phyloP scores from a whole-genome alignment of 179 eudicot species.

The Spergularia azorica region DNA sequence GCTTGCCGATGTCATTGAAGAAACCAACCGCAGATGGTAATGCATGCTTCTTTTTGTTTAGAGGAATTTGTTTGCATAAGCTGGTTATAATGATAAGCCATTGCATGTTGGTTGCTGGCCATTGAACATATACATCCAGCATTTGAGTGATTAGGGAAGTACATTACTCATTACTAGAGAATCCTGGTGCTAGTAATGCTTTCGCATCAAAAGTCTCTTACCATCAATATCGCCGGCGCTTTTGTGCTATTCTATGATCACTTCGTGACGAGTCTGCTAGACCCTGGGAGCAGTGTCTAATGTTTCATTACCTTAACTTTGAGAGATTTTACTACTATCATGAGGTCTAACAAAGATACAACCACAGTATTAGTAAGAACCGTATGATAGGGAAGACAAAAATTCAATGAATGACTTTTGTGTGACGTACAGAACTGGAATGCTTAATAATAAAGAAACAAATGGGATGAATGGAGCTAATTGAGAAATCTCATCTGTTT shows the following conservation, averaged over 20 bases:
- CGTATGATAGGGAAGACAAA: neutral
- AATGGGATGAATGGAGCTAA: neutral
- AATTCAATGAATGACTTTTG: too few relatives aligned
- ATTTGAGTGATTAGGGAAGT: neutral
- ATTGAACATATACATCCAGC: neutral
- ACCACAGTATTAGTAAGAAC: neutral
- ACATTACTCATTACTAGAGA: neutral
- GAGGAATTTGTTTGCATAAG: neutral
- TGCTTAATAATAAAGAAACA: too few relatives aligned
- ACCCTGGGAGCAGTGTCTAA: neutral
- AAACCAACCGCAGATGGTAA: constrained; percentile 77
- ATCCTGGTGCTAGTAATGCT: constrained; percentile 5
- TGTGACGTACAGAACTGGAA: neutral
- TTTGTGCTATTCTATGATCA: neutral
- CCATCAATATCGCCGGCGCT: neutral
- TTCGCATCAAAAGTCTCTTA: neutral
- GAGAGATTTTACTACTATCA: neutral
- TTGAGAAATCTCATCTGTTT: neutral
- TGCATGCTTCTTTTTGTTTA: constrained; percentile 6
- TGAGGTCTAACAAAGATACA: neutral
- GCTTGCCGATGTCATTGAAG: constrained; percentile 86
- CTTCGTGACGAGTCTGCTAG: neutral
- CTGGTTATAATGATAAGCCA: constrained; percentile 8
- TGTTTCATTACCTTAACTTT: neutral
- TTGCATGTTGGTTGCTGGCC: constrained; percentile 3